phyloP scores from a whole-genome alignment of 2,329 filamentous ascomycete species.

The Colletotrichum salicis region DNA sequence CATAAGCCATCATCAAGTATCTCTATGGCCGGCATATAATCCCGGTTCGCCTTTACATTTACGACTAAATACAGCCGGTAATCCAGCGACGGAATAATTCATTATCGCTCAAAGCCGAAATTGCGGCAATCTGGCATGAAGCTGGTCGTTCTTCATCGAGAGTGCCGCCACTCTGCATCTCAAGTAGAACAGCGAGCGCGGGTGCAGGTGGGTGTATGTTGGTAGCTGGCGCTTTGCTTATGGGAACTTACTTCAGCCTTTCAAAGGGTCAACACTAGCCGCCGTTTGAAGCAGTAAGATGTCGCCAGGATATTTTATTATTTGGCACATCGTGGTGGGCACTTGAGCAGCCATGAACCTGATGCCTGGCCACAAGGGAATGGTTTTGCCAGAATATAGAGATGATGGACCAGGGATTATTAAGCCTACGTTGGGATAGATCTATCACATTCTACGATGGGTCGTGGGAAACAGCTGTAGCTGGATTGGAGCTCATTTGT shows the following conservation, averaged over 20 bases:
- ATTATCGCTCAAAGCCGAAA: no score
- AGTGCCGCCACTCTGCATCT: no score
- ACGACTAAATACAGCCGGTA: background rate
- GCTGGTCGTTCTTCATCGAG: no score
- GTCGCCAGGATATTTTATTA: background rate
- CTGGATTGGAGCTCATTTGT: background rate
- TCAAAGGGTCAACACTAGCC: no score
- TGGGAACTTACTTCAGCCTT: background rate
- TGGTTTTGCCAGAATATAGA: background rate
- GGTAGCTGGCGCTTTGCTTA: background rate
- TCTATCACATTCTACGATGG: background rate
- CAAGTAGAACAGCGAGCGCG: background rate
- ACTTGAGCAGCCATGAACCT: background rate
- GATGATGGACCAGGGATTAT: background rate
- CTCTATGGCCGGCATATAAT: background rate
- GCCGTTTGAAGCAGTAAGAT: no score
- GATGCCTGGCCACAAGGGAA: background rate
- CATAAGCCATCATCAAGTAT: background rate
- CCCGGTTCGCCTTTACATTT: background rate
- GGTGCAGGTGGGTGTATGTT: background rate
- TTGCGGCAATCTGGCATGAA: no score
- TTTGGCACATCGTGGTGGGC: background rate
- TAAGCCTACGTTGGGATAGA: background rate
- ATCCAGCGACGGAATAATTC: no score
- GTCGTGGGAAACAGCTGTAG: background rate